Conservation (phyloP, 163 green algal genomes). For the Chloromonas sp. region DNA sequence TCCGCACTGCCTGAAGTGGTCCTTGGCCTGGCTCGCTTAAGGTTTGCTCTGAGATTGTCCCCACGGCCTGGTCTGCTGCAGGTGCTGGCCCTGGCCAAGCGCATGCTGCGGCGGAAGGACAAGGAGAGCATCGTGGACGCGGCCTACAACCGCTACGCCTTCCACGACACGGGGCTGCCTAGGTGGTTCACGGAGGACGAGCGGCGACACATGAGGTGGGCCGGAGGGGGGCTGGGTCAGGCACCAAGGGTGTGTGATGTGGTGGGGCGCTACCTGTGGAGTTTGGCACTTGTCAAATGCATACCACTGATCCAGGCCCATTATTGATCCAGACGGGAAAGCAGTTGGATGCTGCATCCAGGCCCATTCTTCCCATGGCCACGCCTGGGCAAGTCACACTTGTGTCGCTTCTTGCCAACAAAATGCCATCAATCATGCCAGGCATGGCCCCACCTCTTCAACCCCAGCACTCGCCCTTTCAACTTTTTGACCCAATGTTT, state of each 20-base stretch:
- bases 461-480: no score
- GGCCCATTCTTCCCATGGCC: no score
- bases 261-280: not conserved
- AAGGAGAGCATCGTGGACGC: slow-evolving; percentile 89
- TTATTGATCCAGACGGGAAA: not conserved
- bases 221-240: not conserved
- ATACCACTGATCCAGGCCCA: not conserved
- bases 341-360: not conserved
- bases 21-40: no score
- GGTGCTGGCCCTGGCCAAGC: slow-evolving; percentile 78
- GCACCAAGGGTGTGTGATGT: not conserved
- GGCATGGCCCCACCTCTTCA: no score
- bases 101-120: slow-evolving; percentile 80
- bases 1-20: no score
- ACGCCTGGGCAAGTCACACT: no score
- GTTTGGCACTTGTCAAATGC: no score
- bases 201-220: slow-evolving; percentile 56
- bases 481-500: no score
- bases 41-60: no score
- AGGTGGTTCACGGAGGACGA: slow-evolving; percentile 93
- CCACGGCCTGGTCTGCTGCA: not conserved
- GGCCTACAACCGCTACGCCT: slow-evolving; percentile 87
- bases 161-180: slow-evolving; percentile 83
- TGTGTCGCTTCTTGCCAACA: no score
- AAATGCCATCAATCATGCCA: no score